These are phyloP conservation scores for Suillus weaverae DNA, from an alignment of 768 basidiomycete species.

Conservation along the genomic window DNA sequence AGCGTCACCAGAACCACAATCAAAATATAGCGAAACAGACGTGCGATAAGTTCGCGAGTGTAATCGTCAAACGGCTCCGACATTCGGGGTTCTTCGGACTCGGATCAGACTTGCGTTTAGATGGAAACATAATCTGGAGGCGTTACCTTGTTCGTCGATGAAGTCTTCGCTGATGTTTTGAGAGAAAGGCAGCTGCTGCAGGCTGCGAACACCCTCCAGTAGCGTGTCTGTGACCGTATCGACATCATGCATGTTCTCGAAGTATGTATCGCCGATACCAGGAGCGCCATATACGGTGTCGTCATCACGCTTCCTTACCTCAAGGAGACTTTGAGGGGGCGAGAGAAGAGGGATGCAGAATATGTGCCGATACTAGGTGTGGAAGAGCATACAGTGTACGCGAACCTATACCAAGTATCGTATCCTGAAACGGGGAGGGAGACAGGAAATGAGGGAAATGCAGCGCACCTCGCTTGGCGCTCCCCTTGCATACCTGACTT, in stretches of 20 bases:
- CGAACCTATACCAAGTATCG: constrained; percentile 43
- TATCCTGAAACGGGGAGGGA: no score
- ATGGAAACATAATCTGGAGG: no score
- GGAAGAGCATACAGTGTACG: constrained; percentile 40
- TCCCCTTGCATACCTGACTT: constrained; percentile 39
- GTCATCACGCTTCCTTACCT: neutral
- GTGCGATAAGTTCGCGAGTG: neutral
- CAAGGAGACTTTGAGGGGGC: constrained; percentile 4
- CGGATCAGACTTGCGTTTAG: no score
- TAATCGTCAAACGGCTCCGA: neutral
- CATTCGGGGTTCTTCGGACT: neutral
- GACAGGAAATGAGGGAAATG: neutral
- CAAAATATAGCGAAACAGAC: neutral
- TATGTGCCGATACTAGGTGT: constrained; percentile 36
- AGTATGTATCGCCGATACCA: neutral
- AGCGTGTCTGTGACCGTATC: constrained; percentile 18
- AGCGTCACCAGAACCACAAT: neutral
- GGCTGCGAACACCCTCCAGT: no score
- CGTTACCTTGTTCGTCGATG: no score
- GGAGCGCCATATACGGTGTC: constrained; percentile 8
- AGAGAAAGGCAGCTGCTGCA: no score
- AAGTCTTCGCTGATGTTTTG: no score
- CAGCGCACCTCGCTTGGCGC: constrained; percentile 42
- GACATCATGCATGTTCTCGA: constrained; percentile 13
- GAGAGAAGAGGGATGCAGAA: constrained; percentile 20